Evolutionary conservation across 495 filamentous ascomycete genomes (phyloP).

Genomic region (Aspergillus taichungensis): DNA sequence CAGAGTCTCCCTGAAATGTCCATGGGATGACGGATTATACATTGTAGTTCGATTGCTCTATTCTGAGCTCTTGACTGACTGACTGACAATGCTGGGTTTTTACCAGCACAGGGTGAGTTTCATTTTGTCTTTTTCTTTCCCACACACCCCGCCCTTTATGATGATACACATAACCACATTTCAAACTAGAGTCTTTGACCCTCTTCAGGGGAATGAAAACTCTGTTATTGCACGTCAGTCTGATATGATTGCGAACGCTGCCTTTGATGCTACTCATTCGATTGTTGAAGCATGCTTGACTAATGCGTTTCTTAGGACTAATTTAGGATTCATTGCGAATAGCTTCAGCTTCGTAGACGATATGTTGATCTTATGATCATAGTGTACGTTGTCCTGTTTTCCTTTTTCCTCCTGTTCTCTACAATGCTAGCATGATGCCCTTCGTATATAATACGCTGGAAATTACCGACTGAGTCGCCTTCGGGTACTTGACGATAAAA

Average conservation of each 20-base stretch:
- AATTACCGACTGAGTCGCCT: slow-evolving; percentile 96
- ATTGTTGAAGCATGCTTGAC: no score
- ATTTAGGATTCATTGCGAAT: background rate
- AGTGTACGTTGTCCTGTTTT: slow-evolving; percentile 20
- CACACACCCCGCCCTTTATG: slow-evolving; percentile 28
- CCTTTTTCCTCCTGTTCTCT: background rate
- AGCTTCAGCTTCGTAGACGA: background rate
- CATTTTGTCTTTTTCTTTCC: background rate
- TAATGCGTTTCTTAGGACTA: background rate
- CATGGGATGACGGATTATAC: background rate
- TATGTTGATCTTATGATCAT: background rate
- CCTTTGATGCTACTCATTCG: slow-evolving; percentile 9
- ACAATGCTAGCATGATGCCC: slow-evolving; percentile 59
- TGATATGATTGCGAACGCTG: slow-evolving; percentile 47
- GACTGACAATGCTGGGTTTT: slow-evolving; percentile 1
- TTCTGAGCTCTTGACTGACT: background rate
- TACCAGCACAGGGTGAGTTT: slow-evolving; percentile 1
- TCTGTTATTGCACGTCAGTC: slow-evolving; percentile 97
- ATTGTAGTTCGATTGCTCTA: background rate
- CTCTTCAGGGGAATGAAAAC: slow-evolving; percentile 73
- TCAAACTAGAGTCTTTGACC: slow-evolving; percentile 99
- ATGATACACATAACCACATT: slow-evolving; percentile 73
- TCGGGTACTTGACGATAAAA: slow-evolving; percentile 68
- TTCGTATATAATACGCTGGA: slow-evolving; percentile 86
- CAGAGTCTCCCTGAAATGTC: no score